These are phyloP conservation scores for Eruca vesicaria DNA, from an alignment of 441 rosid genomes.

Conservation along the genomic window DNA sequence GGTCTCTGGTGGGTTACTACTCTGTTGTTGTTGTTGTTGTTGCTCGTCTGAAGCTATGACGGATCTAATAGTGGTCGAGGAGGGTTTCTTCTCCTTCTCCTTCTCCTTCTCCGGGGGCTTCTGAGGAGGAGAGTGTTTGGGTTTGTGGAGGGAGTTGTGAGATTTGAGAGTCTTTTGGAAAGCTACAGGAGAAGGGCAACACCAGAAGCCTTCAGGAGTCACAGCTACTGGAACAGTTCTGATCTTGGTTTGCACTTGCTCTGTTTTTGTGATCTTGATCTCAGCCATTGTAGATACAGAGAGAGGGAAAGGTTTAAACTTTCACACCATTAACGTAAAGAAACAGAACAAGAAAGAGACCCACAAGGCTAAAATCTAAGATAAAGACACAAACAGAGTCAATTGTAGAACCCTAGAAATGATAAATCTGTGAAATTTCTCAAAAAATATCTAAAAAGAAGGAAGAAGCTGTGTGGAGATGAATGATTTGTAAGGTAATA, in stretches of 20 bases:
- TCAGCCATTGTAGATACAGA: conserved; percentile 65
- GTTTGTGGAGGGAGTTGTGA: conserved; percentile 63
- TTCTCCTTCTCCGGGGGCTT: conserved; percentile 9
- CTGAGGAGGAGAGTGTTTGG: conserved; percentile 61
- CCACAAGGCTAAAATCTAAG: conserved; percentile 16
- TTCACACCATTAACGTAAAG: conserved; percentile 23
- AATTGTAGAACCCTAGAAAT: too few species aligned
- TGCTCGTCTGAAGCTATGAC: conserved; percentile 53
- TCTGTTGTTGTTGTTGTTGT: conserved; percentile 37
- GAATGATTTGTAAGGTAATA: conserved; percentile 26
- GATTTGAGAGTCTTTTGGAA: conserved; percentile 81
- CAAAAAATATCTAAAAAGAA: background rate
- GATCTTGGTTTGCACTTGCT: conserved; percentile 82
- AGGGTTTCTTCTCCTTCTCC: conserved; percentile 53
- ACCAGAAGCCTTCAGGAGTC: conserved; percentile 98
- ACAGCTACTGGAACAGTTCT: conserved; percentile 91
- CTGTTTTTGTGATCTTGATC: conserved; percentile 67
- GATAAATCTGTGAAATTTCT: too few species aligned
- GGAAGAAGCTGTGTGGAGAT: background rate
- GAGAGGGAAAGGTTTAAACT: conserved; percentile 25
- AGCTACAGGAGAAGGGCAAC: conserved; percentile 91
- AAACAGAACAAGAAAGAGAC: background rate
- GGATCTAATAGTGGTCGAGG: conserved; percentile 55
- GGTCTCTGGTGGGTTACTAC: conserved; percentile 24
- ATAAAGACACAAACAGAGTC: conserved; percentile 1